Conservation (phyloP, 1,284 basidiomycete species). For the Ganoderma multipileum region DNA sequence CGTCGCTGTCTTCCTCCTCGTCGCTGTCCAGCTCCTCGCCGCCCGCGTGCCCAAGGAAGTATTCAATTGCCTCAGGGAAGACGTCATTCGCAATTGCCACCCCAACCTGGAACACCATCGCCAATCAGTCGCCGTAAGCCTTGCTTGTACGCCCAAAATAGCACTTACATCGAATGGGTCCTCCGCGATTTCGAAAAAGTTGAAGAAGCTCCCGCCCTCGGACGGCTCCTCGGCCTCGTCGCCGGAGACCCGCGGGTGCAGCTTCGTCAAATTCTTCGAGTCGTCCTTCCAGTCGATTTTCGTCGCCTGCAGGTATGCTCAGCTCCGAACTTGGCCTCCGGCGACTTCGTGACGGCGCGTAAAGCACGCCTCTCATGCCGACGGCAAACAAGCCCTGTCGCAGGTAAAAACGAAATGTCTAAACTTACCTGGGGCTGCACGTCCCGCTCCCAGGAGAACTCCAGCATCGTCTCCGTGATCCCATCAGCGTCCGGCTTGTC, state of each 20-base stretch:
- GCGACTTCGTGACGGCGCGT: background rate
- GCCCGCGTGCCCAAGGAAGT: constrained; percentile 71
- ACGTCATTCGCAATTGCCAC: constrained; percentile 75
- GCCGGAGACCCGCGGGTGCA: constrained; percentile 71
- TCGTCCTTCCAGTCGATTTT: constrained; percentile 87
- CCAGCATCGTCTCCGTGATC: constrained; percentile 74
- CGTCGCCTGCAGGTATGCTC: constrained; percentile 49
- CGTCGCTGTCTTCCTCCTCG: constrained; percentile 67
- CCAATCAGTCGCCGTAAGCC: constrained; percentile 15
- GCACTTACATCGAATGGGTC: constrained; percentile 73
- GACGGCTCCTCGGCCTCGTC: constrained; percentile 65
- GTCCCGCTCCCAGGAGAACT: constrained; percentile 81
- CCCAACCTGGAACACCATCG: constrained; percentile 59
- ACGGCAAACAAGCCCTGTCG: background rate
- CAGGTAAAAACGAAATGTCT: background rate
- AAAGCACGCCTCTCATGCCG: background rate
- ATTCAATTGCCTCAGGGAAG: constrained; percentile 79
- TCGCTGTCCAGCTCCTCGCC: constrained; percentile 67
- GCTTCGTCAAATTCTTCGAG: constrained; percentile 76
- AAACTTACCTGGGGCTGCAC: constrained; percentile 64
- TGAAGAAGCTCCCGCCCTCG: constrained; percentile 88
- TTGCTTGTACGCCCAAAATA: background rate
- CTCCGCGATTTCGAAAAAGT: constrained; percentile 75
- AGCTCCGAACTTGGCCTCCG: background rate
- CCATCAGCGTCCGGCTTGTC: constrained; percentile 75